Evolutionary conservation across 1,139 yeast genomes (phyloP), one percentile per base, ranked within the genome.

Genomic region (Zygosaccharomyces sapae): DNA sequence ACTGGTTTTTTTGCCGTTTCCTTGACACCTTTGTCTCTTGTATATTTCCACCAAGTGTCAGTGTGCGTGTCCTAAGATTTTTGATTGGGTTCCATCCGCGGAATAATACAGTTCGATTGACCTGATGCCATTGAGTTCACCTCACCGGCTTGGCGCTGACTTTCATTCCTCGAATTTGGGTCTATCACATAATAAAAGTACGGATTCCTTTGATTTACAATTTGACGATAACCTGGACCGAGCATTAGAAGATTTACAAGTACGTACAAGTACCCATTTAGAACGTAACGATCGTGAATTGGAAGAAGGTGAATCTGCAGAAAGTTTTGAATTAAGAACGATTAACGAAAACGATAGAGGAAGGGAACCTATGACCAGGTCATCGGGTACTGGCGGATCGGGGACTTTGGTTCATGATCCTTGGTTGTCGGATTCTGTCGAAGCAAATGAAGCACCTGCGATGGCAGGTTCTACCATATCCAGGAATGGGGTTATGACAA

Each of bases 221-320:
- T 66, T 68, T 55, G 72, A 69, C 54, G 67, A 66, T 51, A 64
- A 70, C 3, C 58, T 70, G 36, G 73, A 70, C 48, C 70, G 67
- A 25, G 74, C 72, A 10, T 53, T 70, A 45, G 73, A 70, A 33
- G 63, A 64, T 41, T 44, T 70, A 38, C 67, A 68, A 40, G 48
- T 65, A n/a, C 51, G 58, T 38, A 37, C 52, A 43, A 44, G 48
- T 29, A 41, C 47, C 20, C 46, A 38, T 7, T 49, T 44, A 25
- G 41, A 41, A n/a, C 43, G 42, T 33, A 16, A 44, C 35, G 47
- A 41, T 20, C 49, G 45, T 33, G 39, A 33, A 18, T 25, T 40
- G 41, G 47, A 46, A 13, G 49, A 48, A n/a, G 41, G 49, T 18
- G 50, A 48, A 16, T 41, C 51, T 8, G 47, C 44, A 19, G 65